Conservation (phyloP, 2,329 filamentous ascomycete genomes). For the Claviceps sp. region DNA sequence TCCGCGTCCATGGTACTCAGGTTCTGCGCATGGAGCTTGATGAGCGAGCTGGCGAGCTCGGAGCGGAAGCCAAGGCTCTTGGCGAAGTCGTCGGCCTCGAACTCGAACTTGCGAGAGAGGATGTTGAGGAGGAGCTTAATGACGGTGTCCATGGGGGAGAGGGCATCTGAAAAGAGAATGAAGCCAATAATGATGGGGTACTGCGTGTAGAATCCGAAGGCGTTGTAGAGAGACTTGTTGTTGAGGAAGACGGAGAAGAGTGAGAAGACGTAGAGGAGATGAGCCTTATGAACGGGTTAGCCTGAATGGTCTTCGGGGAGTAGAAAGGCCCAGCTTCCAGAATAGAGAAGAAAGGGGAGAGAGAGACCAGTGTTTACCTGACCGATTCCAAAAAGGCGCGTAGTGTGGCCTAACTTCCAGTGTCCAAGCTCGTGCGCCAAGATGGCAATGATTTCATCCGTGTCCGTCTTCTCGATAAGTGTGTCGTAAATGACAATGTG, state of each 20-base stretch:
- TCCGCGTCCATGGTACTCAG: conserved; percentile 97
- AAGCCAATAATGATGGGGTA: conserved; percentile 94
- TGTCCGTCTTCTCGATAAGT: conserved; percentile 85
- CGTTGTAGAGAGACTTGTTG: conserved; percentile 79
- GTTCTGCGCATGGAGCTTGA: conserved; percentile 98
- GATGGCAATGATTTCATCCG: conserved; percentile 86
- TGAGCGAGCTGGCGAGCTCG: conserved; percentile 74
- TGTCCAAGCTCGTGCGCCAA: conserved; percentile 92
- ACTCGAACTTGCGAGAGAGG: conserved; percentile 87
- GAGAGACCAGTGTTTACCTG: conserved; percentile 38
- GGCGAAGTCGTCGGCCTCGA: conserved; percentile 88
- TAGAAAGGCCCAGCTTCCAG: background rate
- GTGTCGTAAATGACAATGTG: conserved; percentile 99
- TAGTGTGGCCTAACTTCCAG: conserved; percentile 94
- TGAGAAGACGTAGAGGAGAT: conserved; percentile 93
- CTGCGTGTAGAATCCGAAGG: conserved; percentile 76
- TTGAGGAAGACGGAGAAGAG: conserved; percentile 97
- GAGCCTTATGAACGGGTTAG: conserved; percentile 41
- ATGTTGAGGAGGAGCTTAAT: conserved; percentile 95
- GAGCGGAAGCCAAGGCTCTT: conserved; percentile 68
- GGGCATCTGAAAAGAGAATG: conserved; percentile 92
- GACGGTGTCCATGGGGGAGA: conserved; percentile 86
- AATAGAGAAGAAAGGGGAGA: background rate
- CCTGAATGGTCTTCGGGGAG: background rate
- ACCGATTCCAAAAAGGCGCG: conserved; percentile 74